These are phyloP conservation scores for Prunus persica DNA, from an alignment of 306 rosid species.

Conservation along the genomic window DNA sequence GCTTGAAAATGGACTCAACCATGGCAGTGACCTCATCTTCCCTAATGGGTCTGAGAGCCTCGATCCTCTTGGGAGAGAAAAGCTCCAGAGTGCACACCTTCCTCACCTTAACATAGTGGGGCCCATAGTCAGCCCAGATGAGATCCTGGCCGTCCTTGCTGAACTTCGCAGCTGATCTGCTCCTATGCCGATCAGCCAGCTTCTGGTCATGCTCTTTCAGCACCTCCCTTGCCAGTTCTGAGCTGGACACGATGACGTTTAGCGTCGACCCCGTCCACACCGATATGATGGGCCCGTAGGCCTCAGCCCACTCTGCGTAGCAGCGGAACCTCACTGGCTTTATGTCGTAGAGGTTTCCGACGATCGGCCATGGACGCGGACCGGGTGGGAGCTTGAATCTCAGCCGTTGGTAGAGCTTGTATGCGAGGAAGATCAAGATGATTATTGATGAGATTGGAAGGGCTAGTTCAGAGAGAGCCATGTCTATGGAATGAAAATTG, in stretches of 20 bases:
- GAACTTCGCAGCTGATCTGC: constrained; percentile 67
- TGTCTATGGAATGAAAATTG: not conserved
- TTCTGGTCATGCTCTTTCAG: constrained; percentile 75
- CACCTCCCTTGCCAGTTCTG: constrained; percentile 66
- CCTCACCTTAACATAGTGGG: constrained; percentile 94
- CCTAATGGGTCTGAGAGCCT: constrained; percentile 63
- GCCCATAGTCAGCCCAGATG: constrained; percentile 94
- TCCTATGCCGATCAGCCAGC: constrained; percentile 67
- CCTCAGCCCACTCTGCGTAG: constrained; percentile 73
- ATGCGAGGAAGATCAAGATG: constrained; percentile 27
- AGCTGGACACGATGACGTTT: constrained; percentile 63
- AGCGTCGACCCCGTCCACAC: constrained; percentile 84
- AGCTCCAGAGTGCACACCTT: constrained; percentile 90
- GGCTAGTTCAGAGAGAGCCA: constrained; percentile 10
- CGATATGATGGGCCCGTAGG: constrained; percentile 78
- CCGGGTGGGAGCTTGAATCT: constrained; percentile 85
- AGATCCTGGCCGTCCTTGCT: constrained; percentile 81
- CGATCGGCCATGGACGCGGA: constrained; percentile 72
- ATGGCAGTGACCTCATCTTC: constrained; percentile 91
- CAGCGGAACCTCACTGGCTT: constrained; percentile 83
- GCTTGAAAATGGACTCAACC: constrained; percentile 72
- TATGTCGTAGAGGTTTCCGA: constrained; percentile 83
- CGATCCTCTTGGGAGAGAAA: constrained; percentile 71
- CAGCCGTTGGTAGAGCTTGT: constrained; percentile 42
- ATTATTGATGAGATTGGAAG: constrained; percentile 29